phyloP scores from a whole-genome alignment of 192 early-diverging fungal genomes.

The Paraglomus occultum region DNA sequence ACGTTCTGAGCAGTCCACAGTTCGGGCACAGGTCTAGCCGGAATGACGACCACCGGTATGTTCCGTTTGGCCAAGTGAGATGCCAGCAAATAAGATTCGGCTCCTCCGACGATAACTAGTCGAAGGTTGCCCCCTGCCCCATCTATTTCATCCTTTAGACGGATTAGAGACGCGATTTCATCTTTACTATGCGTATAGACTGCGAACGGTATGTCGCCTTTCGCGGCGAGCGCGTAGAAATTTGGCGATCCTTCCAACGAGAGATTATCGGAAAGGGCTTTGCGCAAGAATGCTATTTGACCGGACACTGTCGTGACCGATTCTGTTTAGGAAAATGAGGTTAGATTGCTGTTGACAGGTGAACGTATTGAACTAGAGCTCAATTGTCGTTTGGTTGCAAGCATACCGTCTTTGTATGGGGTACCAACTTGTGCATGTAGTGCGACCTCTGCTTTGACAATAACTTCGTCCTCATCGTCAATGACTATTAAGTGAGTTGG shows the following conservation, averaged over 20 bases:
- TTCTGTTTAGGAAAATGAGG: conserved; percentile 13
- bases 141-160: conserved; percentile 50
- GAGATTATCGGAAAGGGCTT: conserved; percentile 39
- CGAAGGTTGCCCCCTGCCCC: conserved; percentile 37
- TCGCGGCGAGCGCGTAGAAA: conserved; percentile 39
- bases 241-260: conserved; percentile 26
- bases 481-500: conserved; percentile 33
- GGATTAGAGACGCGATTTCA: conserved; percentile 67
- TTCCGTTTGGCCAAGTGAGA: conserved; percentile 48
- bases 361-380: too few relatives aligned
- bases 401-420: conserved; percentile 3
- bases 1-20: conserved; percentile 61
- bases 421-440: conserved; percentile 61
- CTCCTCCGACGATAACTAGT: conserved; percentile 62
- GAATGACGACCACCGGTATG: conserved; percentile 63
- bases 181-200: conserved; percentile 52
- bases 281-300: conserved; percentile 50
- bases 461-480: conserved; percentile 34
- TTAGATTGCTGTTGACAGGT: too few relatives aligned
- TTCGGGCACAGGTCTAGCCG: conserved; percentile 62
- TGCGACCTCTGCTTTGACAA: conserved; percentile 53
- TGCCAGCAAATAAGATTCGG: conserved; percentile 66
- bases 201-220: conserved; percentile 51
- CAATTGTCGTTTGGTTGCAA: neutral
- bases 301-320: conserved; percentile 51